phyloP scores from a whole-genome alignment of 768 basidiomycete genomes.

The Cubamyces lactineus region DNA sequence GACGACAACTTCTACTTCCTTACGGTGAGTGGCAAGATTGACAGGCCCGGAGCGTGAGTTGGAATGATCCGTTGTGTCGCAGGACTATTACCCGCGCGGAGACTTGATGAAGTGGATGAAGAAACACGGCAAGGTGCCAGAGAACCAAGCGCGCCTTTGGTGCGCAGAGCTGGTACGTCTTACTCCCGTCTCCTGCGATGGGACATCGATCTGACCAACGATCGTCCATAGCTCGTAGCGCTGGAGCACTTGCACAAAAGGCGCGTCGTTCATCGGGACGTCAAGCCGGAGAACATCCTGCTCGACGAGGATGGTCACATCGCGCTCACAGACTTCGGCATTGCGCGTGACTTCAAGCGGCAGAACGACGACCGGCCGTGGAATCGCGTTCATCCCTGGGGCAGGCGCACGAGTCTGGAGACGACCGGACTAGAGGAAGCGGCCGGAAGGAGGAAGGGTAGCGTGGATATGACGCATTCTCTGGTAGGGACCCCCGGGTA shows the following conservation, averaged over 20 bases:
- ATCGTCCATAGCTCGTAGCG: slow-evolving; percentile 20
- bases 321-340: slow-evolving; percentile 32
- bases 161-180: slow-evolving; percentile 27
- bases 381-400: slow-evolving; percentile 15
- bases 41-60: background rate
- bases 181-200: too few species aligned
- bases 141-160: slow-evolving; percentile 19
- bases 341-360: slow-evolving; percentile 31
- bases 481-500: slow-evolving; percentile 46
- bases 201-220: background rate
- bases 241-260: slow-evolving; percentile 27
- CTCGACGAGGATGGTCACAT: slow-evolving; percentile 29
- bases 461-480: slow-evolving; percentile 14
- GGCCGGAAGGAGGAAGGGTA: background rate
- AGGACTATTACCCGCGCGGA: slow-evolving; percentile 25
- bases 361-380: slow-evolving; percentile 12
- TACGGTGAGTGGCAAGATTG: slow-evolving; percentile 7
- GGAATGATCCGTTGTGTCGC: background rate
- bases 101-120: slow-evolving; percentile 19
- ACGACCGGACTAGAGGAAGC: background rate
- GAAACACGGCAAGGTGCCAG: slow-evolving; percentile 17
- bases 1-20: slow-evolving; percentile 29
- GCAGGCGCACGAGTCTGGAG: slow-evolving; percentile 2
- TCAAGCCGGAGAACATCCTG: slow-evolving; percentile 37
- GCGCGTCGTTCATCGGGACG: slow-evolving; percentile 34